A percentile compares a stretch with the other conserved stretches of the same genome.
These are phyloP conservation scores for Carex scoparia DNA, from an alignment of 176 grass and related monocot species.

Conservation along the genomic window DNA sequence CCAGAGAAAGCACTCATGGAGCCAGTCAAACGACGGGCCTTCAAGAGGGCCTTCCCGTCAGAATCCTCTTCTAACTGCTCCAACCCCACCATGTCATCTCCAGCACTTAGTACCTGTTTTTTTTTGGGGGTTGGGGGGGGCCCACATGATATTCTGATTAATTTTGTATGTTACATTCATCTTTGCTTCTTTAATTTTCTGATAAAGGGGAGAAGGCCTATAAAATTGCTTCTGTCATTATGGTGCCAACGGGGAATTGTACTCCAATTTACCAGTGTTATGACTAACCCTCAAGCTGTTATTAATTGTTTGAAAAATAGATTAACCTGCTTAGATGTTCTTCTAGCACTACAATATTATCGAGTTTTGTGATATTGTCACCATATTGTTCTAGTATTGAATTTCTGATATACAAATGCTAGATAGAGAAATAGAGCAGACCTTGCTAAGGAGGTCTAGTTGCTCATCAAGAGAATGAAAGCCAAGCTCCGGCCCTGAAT, in stretches of 20 bases:
- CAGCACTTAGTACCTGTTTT: constrained; percentile 64
- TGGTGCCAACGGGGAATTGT: background rate
- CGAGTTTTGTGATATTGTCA: background rate
- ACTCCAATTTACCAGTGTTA: background rate
- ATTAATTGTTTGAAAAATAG: background rate
- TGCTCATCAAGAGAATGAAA: constrained; percentile 72
- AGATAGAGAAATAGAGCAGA: constrained; percentile 18
- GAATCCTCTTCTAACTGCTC: constrained; percentile 93
- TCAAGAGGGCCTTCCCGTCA: constrained; percentile 75
- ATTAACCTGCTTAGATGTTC: background rate
- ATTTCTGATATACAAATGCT: background rate
- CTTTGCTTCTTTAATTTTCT: background rate
- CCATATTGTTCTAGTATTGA: background rate
- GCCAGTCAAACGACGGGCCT: constrained; percentile 50
- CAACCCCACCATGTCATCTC: constrained; percentile 86
- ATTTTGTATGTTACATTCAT: background rate
- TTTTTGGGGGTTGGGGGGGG: too few relatives aligned
- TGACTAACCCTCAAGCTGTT: background rate
- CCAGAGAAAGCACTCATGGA: constrained; percentile 81
- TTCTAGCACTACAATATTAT: background rate
- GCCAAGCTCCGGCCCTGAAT: constrained; percentile 61
- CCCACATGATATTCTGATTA: background rate
- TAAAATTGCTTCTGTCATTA: background rate
- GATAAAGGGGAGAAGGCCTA: background rate
- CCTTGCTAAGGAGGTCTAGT: constrained; percentile 71